Evolutionary conservation across 2,329 filamentous ascomycete species (phyloP), one percentile per base, ranked within the genome.

Genomic region (Trichoderma citrinoviride): DNA sequence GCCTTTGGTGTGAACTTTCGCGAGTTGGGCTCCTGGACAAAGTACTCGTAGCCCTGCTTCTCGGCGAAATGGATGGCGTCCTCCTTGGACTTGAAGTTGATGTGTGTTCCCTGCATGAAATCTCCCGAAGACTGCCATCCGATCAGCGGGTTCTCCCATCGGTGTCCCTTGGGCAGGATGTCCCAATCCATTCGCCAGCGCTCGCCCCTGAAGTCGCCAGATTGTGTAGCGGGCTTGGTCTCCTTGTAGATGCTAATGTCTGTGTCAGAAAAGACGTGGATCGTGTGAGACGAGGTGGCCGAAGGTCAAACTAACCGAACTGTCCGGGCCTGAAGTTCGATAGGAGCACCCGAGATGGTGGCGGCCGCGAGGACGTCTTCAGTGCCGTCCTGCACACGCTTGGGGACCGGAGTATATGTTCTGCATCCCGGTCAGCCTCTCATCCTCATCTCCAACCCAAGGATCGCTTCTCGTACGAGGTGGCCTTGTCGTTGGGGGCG

Each of bases 121-220:
- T 99, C 95, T 64, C 85, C 94, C 19, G 93, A 96, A 25, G 94
- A 98, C 77, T 97, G 93, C 96, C 96, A 99, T 67, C 95, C 95
- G 87, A 99, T 99, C 77, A 99, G 80, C 53, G 90, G 92, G 80
- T 99, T 99, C 83, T 99, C 95, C 96, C 95, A 99, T 72, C 95
- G 87, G 79, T 97, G 92, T 67, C 95, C 95, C 82, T 96, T 97
- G 72, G 84, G 80, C 37, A 98, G 84, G 55, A 96, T 87, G 77
- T 99, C 95, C 95, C 95, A 99, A 78, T 99, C 95, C 93, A 99
- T 96, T 57, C 93, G 90, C 95, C 95, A 99, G 74, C 90, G 86
- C 75, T 91, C 87, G 64, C 86, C 82, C 75, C 91, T 88, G 90
- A 92, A 97, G 72, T 87, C 86, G 69, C 95, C 94, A 40, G 94